Evolutionary conservation across 768 basidiomycete genomes (phyloP), one percentile per base, ranked within the genome.

Genomic region (Steccherinum ochraceum): DNA sequence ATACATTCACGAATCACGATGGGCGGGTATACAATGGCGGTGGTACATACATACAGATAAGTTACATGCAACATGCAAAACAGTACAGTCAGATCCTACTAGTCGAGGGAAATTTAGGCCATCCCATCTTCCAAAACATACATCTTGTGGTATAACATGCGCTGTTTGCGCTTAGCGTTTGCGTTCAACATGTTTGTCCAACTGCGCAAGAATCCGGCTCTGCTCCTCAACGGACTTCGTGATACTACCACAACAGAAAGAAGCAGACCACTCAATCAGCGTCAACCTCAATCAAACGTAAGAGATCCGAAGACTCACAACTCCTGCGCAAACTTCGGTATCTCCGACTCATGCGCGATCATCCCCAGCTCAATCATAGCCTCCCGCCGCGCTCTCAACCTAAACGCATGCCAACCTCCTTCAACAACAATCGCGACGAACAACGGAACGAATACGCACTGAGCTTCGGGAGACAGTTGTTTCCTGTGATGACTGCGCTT

Each of bases 241-340:
- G 3, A 41, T 10, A 39, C 52, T 52, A 16, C 40, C 11, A n/a
- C n/a, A n/a, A n/a, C n/a, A n/a, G n/a, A n/a, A n/a, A n/a, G n/a
- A n/a, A n/a, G n/a, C n/a, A n/a, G n/a, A n/a, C n/a, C n/a, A n/a
- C n/a, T n/a, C n/a, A n/a, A n/a, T n/a, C n/a, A n/a, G n/a, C n/a
- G n/a, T n/a, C n/a, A n/a, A n/a, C n/a, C n/a, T n/a, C n/a, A n/a
- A n/a, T n/a, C n/a, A n/a, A n/a, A n/a, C n/a, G n/a, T n/a, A n/a
- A n/a, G n/a, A n/a, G n/a, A n/a, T n/a, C n/a, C n/a, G n/a, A 21
- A 21, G 1, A 74, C 83, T 66, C 56, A 87, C 86, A 89, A 88
- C 25, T 77, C 70, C 49, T 74, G 72, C 5, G 85, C 86, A 60
- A 88, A 89, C 2, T 58, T 56, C 1, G 78, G 67, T 3, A 85